Base-by-base conservation (phyloP, 139 green algal genomes). In the Asterochloris sp. region DNA sequence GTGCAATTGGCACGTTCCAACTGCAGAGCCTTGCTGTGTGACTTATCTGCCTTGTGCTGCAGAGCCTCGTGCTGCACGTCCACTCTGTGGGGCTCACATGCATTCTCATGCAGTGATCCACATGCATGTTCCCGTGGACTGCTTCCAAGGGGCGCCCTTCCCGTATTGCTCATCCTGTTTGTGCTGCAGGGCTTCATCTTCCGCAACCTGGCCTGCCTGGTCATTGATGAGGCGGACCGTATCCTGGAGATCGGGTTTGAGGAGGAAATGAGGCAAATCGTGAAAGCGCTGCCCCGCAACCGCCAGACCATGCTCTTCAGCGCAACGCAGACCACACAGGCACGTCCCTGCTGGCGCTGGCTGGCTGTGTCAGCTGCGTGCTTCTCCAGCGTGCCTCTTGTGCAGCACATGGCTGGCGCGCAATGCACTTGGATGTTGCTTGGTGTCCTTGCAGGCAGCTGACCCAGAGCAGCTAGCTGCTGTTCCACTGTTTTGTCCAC, bases 201-300 rank as follows among this genome's bases (percentile, higher is more conserved):
- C 86, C 84, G 92, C 77, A 96, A 96, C 89, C 88, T 97, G 64
- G 91, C 92, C n/a, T 96, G 90, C 86, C 87, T 99, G 63, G 92
- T 98, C 67, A 97, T 99, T 83, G 96, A 99, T 82, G 96, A 99
- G 91, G 96, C 96, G 8, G 96, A 99, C 85, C 92, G 96, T 69
- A 98, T 99, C 82, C 88, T 99, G 84, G 96, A 99, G 87, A 98
- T 98, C 79, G 97, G 97, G 13, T 99, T 99, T 88, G 97, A 99
- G 90, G 96, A 99, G 90, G 97, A 99, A 87, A 98, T 99, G 95
- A 86, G 92, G 0, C 93, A 98, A 86, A 99, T 99, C 87, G 88
- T 99, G 76, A 95, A 94, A 73, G 85, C 98, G 28, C 87, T 99
- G 85, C 97, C 97, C 29, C 97, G 96, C 90, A 95, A 99, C 79